Evolutionary conservation across 345 rosid genomes (phyloP), one percentile per base, ranked within the genome.

Genomic region (Eucalyptus coolabah): DNA sequence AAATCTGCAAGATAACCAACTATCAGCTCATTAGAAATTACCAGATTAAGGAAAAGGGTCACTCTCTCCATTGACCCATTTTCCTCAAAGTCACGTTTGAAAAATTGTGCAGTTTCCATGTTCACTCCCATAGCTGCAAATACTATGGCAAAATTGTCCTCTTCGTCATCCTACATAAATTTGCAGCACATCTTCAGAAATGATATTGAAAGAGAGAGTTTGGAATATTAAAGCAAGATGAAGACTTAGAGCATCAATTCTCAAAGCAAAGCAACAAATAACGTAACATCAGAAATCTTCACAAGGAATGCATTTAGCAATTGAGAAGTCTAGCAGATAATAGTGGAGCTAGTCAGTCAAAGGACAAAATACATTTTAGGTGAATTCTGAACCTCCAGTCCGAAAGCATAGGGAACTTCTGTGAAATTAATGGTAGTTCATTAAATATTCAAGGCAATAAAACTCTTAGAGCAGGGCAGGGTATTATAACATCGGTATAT

Each of bases 1-100:
- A 34, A 34, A 67, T 32, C 37, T 86, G 34, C 26, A 1, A 59
- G 18, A 8, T 32, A 14, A 65, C 28, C 23, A 32, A 12, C 34
- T 49, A 59, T 49, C 7, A 17, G 81, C 56, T 87, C 63, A 53
- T 14, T 80, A 37, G 60, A 82, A 90, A 47, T 26, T 95, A 95
- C 99, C 96, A 97, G 94, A 92, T 98, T 98, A 37, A 98, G 92
- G 90, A 98, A 98, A 90, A 98, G 97, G 59, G 98, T 97, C 90
- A 98, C 99, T 93, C 99, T 96, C 92, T 97, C 99, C 99, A 96
- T 97, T 15, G 99, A 97, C n/a, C 99, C 99, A 90, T 96, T 97
- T 92, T 96, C 98, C 94, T 97, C 99, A 90, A 97, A 97, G 93
- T 97, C 99, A 60, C 99, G 97, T 89, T 97, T 97, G 94, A 97